Base-by-base conservation (phyloP, 805 yeast species). In the Cyberlindnera nakhonratchasimensis region DNA sequence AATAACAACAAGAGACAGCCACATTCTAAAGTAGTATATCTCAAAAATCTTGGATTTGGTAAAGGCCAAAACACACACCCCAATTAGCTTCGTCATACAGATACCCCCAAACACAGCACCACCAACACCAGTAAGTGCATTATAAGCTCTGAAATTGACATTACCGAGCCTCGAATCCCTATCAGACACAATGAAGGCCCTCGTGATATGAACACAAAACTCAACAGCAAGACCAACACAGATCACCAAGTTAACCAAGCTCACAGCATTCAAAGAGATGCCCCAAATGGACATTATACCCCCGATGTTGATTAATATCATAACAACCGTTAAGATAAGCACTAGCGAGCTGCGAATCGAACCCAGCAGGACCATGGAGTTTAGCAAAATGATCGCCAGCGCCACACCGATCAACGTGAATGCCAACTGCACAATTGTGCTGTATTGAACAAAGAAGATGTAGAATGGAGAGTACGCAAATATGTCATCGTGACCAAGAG, bases 401-500 rank as follows among this genome's bases (percentile, higher is more conserved):
- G 93, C 95, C 3, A 71, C 54, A 0, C 62, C 58, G 3, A 86
- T 49, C 44, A 87, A 63, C 5, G 64, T 58, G 36, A 82, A 59
- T 0, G 96, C 76, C 43, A 82, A 64, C n/a, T 58, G 46, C 8
- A 82, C 66, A 25, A 91, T 79, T 0, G 85, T 69, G 33, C 70
- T 72, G 63, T 91, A 91, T 66, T 91, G 98, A 14, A 86, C 96
- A 59, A 91, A 91, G 62, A 83, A 91, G 22, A 93, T 80, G 67
- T 93, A 91, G 63, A 91, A 91, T 21, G 95, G 95, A 2, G 96
- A 87, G 62, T 87, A 90, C 2, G 97, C 95, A 73, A 86, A 91
- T 1, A 89, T 69, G 1, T 45, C 44, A 13, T 80, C 76, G 8
- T 80, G 58, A 17, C 70, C 75, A 9, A 69, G 55, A 2, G 44